Evolutionary conservation across 2,329 filamentous ascomycete genomes (phyloP).

Genomic region (Monilinia fructigena): DNA sequence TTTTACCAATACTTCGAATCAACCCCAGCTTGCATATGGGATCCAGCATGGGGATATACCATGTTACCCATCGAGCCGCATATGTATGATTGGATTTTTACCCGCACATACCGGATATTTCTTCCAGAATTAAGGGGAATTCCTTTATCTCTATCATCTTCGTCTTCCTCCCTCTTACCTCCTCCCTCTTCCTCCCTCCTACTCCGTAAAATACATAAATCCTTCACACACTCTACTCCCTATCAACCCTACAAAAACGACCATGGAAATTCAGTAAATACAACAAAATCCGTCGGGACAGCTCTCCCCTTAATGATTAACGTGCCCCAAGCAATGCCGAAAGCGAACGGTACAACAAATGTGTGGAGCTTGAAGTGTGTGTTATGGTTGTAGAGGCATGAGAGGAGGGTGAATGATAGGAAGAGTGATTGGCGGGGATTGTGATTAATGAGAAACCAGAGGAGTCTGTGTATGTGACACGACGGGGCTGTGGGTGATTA

Average conservation of each 20-base stretch:
- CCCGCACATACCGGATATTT: no score
- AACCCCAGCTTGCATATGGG: no score
- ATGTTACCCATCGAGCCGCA: no score
- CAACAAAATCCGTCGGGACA: neutral
- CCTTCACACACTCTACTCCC: neutral
- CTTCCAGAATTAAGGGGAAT: neutral
- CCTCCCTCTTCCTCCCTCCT: no score
- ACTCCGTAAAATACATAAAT: neutral
- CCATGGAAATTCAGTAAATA: neutral
- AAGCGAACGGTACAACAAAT: neutral
- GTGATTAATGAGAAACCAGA: no score
- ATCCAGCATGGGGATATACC: no score
- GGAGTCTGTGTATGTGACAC: no score
- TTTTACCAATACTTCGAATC: no score
- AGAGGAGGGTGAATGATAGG: neutral
- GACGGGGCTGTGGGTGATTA: no score
- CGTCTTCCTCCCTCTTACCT: neutral
- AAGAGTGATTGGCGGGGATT: neutral
- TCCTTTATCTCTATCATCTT: neutral
- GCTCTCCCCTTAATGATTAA: neutral
- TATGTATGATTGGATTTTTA: no score
- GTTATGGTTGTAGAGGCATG: neutral
- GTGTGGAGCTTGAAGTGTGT: neutral
- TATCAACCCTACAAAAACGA: neutral
- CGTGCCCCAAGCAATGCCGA: neutral